These are phyloP conservation scores for Acanthamoeba sp. DNA, from an alignment of 208 protist species.

Conservation along the genomic window DNA sequence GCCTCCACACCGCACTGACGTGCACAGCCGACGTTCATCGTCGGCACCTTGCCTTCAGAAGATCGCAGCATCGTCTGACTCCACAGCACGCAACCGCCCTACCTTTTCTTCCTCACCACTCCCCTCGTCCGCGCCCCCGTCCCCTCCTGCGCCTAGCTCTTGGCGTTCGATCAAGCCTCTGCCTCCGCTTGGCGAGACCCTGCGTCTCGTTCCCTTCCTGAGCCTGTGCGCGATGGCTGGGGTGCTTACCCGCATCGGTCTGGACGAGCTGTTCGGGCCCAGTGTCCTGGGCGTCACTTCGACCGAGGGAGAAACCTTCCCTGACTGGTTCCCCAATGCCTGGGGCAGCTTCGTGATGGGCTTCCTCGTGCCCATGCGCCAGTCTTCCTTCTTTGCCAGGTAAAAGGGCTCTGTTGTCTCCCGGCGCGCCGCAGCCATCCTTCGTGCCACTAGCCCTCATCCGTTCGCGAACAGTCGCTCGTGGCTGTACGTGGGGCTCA, in stretches of 20 bases:
- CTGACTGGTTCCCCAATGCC: constrained; percentile 66
- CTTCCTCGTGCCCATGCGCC: constrained; percentile 5
- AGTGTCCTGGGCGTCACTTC: constrained; percentile 32
- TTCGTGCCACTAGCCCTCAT: not conserved
- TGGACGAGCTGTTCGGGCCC: constrained; percentile 56
- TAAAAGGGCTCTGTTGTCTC: not conserved
- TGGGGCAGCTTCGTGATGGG: constrained; percentile 73
- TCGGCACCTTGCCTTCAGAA: constrained; percentile 11
- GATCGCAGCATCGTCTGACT: no score
- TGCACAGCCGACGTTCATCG: not conserved
- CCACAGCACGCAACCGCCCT: not conserved
- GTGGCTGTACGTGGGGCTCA: constrained; percentile 63
- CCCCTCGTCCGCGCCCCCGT: not conserved
- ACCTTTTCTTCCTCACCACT: not conserved
- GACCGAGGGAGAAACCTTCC: constrained; percentile 18
- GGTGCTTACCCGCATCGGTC: constrained; percentile 52
- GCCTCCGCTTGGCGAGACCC: not conserved
- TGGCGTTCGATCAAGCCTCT: constrained; percentile 21
- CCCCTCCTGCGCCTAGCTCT: not conserved
- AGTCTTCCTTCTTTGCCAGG: constrained; percentile 1
- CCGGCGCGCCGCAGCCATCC: no score
- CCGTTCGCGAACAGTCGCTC: not conserved
- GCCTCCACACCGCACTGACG: not conserved
- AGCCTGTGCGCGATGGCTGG: constrained; percentile 44
- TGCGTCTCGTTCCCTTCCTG: constrained; percentile 34